These are phyloP conservation scores for Fusarium chlamydosporum DNA, from an alignment of 2,329 filamentous ascomycete species.

Conservation along the genomic window DNA sequence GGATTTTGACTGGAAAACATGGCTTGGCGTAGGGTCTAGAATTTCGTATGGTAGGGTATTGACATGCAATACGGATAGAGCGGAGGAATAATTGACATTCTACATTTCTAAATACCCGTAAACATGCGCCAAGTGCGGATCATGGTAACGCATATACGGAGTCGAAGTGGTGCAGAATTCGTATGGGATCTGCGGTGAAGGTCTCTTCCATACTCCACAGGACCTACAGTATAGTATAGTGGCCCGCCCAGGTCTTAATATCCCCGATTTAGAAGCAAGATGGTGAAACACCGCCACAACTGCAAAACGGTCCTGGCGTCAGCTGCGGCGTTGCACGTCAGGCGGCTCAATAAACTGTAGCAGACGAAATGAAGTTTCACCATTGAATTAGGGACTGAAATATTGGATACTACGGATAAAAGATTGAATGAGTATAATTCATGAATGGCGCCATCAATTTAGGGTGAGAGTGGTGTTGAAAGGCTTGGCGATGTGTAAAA, in stretches of 20 bases:
- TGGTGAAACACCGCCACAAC: constrained; percentile 41
- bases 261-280: constrained; percentile 45
- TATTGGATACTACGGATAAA: background rate
- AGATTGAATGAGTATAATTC: background rate
- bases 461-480: constrained; percentile 10
- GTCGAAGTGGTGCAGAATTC: constrained; percentile 15
- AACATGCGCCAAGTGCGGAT: background rate
- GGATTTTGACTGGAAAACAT: constrained; percentile 5
- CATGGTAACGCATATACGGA: constrained; percentile 14
- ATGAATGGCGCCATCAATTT: background rate
- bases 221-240: too few species aligned
- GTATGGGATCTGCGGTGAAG: constrained; percentile 24
- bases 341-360: constrained; percentile 5
- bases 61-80: constrained; percentile 12
- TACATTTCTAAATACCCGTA: background rate
- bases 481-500: constrained; percentile 16
- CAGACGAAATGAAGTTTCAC: constrained; percentile 14
- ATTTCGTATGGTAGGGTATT: constrained; percentile 2
- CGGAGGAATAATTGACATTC: constrained; percentile 16
- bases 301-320: constrained; percentile 31
- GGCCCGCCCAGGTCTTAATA: background rate
- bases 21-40: constrained; percentile 12
- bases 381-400: background rate
- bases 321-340: constrained; percentile 25
- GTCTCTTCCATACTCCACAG: background rate